Conservation (phyloP, 2,329 filamentous ascomycete genomes). For the Xylaria arbuscula region DNA sequence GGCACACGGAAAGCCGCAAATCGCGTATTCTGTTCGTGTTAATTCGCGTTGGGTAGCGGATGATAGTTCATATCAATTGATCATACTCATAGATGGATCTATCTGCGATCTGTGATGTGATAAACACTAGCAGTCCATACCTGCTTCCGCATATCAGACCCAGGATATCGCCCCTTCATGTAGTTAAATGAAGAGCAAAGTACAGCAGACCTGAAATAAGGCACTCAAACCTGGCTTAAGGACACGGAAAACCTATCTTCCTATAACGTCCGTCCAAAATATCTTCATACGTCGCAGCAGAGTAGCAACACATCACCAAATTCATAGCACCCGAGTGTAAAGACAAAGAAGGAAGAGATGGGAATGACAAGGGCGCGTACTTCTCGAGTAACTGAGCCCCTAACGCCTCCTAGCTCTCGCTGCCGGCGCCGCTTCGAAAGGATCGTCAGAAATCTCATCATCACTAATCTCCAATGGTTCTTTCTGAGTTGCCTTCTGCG, state of each 20-base stretch:
- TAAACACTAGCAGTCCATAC: too few relatives aligned
- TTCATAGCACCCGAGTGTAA: background rate
- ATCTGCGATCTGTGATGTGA: too few relatives aligned
- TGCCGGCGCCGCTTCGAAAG: conserved; percentile 65
- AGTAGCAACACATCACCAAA: background rate
- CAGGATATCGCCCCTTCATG: background rate
- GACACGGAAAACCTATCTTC: background rate
- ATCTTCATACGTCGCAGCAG: background rate
- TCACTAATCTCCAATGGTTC: conserved; percentile 70
- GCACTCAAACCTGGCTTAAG: background rate
- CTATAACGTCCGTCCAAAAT: background rate
- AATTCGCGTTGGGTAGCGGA: too few relatives aligned
- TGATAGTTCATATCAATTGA: too few relatives aligned
- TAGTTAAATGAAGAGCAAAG: background rate
- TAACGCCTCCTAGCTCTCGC: conserved; percentile 46
- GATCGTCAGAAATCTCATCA: conserved; percentile 72
- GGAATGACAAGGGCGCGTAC: background rate
- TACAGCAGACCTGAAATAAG: background rate
- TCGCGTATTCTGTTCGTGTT: too few relatives aligned
- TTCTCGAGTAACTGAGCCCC: background rate
- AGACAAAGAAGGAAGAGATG: background rate
- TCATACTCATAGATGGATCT: too few relatives aligned
- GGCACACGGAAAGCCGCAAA: too few relatives aligned
- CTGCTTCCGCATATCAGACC: background rate
- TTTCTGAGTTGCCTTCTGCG: conserved; percentile 57